phyloP scores from a whole-genome alignment of 225 moss, liverwort and hornwort species.

The Lunularia cruciata region DNA sequence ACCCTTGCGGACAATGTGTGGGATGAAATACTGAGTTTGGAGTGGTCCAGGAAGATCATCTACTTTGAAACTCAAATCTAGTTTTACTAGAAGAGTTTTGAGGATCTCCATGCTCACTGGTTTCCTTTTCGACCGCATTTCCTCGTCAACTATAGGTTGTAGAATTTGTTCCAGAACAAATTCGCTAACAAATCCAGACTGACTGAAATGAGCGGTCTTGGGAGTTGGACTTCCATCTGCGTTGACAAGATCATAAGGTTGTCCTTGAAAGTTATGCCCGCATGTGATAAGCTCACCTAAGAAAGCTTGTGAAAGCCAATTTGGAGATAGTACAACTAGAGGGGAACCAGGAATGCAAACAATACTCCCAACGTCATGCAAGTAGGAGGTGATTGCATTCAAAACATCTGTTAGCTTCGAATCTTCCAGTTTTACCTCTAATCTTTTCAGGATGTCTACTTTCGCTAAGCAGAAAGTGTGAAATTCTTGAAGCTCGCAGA shows the following conservation, averaged over 20 bases:
- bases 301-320: conserved; percentile 16
- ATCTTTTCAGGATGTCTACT: not conserved
- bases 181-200: not conserved
- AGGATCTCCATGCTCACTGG: not conserved
- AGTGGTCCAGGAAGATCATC: not conserved
- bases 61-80: not conserved
- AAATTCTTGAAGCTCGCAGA: not conserved
- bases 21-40: not conserved
- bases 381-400: conserved; percentile 7
- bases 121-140: not conserved
- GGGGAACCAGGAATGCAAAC: conserved; percentile 8
- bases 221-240: no score
- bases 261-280: not conserved
- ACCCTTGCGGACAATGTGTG: not conserved
- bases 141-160: not conserved
- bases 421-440: not conserved
- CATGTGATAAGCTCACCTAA: conserved; percentile 7
- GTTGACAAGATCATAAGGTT: no score
- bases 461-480: not conserved
- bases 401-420: no score
- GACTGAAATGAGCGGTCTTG: not conserved
- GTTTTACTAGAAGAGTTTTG: not conserved
- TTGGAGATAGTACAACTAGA: conserved; percentile 11
- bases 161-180: not conserved
- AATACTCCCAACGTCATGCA: conserved; percentile 19